Base-by-base conservation (phyloP, 345 rosid species). In the Dipteronia dyeriana region DNA sequence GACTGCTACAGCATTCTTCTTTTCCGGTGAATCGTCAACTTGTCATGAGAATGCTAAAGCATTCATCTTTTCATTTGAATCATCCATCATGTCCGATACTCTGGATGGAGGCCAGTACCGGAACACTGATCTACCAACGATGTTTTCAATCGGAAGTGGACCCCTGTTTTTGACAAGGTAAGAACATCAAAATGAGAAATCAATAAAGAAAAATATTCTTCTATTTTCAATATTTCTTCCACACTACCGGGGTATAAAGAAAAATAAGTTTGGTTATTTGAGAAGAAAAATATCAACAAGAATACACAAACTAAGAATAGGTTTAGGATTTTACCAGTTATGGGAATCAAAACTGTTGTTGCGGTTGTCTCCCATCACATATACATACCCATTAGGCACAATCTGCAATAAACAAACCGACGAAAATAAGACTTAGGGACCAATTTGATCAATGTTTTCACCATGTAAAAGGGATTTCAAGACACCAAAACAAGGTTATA, bases 301-400 rank as follows among this genome's bases (percentile, higher is more conserved):
- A 10, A 49, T 66, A 41, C 39, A 49, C 8, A 65, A 51, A 69
- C 68, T 70, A 2, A 22, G 57, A 66, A 39, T 14, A 61, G 17
- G 26, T 47, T 14, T 19, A 53, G 74, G 63, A 51, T 57, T 34
- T 85, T 88, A 95, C 98, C 98, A 95, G 85, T 87, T 75, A 80
- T 90, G 97, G 65, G 98, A 95, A 83, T 95, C 98, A 54, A 87
- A 88, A 79, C 98, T 95, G 83, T 91, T 88, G 75, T 95, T 95
- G 14, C 97, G 95, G 72, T 95, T 95, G 86, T 95, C 98, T 73
- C 98, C 97, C 91, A 95, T 73, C 63, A 95, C 98, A 74, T 90
- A 93, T 49, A 95, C 98, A 79, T 80, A 88, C 54, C 90, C 98
- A 84, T 89, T 88, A 41, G 97, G 98, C 73, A 95, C 92, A 74